Evolutionary conservation across 2,329 filamentous ascomycete genomes (phyloP), one percentile per base, ranked within the genome.

Genomic region (Epicoccum nigrum): DNA sequence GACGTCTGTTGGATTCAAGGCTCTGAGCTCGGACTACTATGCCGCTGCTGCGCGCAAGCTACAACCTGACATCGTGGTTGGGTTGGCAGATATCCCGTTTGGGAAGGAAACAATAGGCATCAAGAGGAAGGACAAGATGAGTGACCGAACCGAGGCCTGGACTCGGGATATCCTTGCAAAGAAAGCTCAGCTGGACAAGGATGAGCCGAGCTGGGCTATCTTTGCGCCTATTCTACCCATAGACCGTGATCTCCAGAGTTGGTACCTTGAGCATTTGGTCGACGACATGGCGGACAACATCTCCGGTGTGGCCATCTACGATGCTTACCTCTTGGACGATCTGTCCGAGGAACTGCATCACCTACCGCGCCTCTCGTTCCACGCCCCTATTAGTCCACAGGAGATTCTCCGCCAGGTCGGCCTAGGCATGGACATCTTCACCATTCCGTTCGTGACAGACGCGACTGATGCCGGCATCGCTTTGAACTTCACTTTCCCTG

Each of bases 401-500:
- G 84, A 90, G 19, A 75, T 97, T 11, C 81, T 99, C 1, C 81
- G 85, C 4, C 89, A 94, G 45, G 76, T 97, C 16, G 78, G 83
- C 0, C 80, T 89, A 1, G 94, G 94, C 4, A 81, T 92, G 42
- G 94, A 99, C 68, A 60, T 97, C 15, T 84, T 94, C 69, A 86
- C 87, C 0, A 73, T 94, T 1, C 87, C 90, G 0, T 94, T 96
- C 66, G 76, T 94, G 45, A 86, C 85, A 44, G 76, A 77, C 27
- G 82, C 85, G 4, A 94, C 92, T 0, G 92, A 99, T 70, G 85
- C 88, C 1, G 94, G 94, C 2, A 86, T 97, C 23, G 92, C 91
- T 1, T 77, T 97, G 16, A 82, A 84, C 16, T 97, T 97, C 67
- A 74, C 76, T 2, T 96, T 97, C 65, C 86, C 89, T 3, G 65